Conservation (phyloP, 257 asterid genomes). For the Solanum virginianum region DNA sequence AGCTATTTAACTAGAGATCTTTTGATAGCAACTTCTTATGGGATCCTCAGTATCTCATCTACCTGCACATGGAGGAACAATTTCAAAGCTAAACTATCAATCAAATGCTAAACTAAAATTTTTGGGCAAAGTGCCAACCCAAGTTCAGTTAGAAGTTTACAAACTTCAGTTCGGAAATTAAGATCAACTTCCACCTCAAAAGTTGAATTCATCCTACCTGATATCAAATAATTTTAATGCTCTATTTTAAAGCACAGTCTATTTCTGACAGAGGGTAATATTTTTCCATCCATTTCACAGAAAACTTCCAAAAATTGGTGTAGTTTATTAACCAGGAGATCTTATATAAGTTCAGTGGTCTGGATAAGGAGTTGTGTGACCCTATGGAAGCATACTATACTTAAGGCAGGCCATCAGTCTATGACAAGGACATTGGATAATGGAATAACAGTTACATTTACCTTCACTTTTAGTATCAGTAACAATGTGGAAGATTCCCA, state of each 20-base stretch:
- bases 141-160: not conserved
- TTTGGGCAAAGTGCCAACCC: not conserved
- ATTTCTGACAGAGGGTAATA: not conserved
- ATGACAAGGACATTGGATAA: not conserved
- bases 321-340: not conserved
- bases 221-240: not conserved
- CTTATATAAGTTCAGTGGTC: not conserved
- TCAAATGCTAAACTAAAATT: not conserved
- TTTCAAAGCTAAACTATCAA: not conserved
- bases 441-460: conserved; percentile 4
- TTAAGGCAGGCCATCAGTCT: not conserved
- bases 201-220: not conserved
- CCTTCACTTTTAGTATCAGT: conserved; percentile 68
- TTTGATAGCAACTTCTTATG: not conserved
- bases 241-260: not conserved
- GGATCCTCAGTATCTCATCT: not conserved
- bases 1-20: not conserved
- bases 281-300: not conserved
- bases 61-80: not conserved
- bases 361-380: not conserved
- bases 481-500: conserved; percentile 38
- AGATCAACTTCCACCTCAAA: not conserved
- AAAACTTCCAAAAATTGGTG: not conserved
- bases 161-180: not conserved
- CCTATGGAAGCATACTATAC: not conserved